Evolutionary conservation across 1,139 yeast genomes (phyloP), one percentile per base, ranked within the genome.

Genomic region (Yamadazyma blattariae): DNA sequence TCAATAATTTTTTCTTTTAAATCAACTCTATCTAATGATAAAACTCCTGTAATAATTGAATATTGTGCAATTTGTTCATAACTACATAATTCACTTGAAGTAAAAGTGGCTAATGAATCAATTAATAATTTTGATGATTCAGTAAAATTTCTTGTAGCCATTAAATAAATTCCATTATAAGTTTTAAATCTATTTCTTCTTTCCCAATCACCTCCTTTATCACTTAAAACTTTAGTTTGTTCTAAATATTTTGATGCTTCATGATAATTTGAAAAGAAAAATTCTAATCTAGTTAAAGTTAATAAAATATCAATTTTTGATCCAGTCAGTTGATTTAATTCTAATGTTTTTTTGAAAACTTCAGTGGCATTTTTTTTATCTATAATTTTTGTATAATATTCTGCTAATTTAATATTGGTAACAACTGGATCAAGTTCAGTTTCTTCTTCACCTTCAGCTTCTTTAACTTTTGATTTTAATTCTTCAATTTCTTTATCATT

Each of bases 141-240:
- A 22, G 67, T 67, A 53, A 94, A 94, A 52, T 88, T 81, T 52
- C 99, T 79, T 19, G 92, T 82, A 12, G 96, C 85, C 73, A 92
- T 66, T 34, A 79, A 69, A 58, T 87, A 87, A 36, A 92, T 74
- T 16, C 98, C 98, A 44, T 77, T 66, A 63, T 92, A 94, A 7
- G 97, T 88, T 66, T 94, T 92, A 69, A 78, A 88, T 50, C 96
- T 72, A 65, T 94, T 92, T 55, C 96, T 80, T 60, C 98, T 86
- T 64, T 94, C 98, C 98, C 99, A 92, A 59, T 92, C 99, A 40
- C 98, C 98, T 35, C 98, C 98, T 53, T 88, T 84, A 52, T 92
- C 98, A 52, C 92, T 88, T 55, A 87, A 68, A 29, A 67, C 57
- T 53, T 84, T 79, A 27, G 83, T 79, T 47, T 82, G 82, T 38